A percentile compares a stretch with the other conserved stretches of the same genome.
phyloP scores from a whole-genome alignment of 768 basidiomycete genomes.

The Rhizopogon roseolus region DNA sequence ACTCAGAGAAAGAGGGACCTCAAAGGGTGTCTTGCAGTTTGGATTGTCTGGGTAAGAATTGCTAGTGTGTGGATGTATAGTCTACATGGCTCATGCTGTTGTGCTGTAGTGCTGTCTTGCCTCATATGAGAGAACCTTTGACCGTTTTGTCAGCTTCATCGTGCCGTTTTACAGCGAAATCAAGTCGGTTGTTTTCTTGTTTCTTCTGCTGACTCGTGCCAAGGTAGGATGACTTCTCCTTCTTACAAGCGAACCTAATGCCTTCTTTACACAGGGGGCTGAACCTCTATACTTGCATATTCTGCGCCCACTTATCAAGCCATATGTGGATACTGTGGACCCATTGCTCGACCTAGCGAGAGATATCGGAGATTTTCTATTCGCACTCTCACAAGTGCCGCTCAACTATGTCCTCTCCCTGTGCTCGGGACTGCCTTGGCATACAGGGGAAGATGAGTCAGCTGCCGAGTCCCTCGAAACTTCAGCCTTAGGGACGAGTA shows the following conservation, averaged over 20 bases:
- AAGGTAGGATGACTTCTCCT: constrained; percentile 39
- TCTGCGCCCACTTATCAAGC: constrained; percentile 73
- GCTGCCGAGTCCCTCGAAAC: constrained; percentile 4
- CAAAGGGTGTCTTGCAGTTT: constrained; percentile 80
- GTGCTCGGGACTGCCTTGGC: constrained; percentile 18
- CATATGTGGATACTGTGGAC: constrained; percentile 67
- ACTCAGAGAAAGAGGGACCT: constrained; percentile 78
- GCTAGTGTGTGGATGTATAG: neutral
- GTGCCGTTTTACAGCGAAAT: constrained; percentile 83
- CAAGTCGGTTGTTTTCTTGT: constrained; percentile 68
- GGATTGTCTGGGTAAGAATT: constrained; percentile 76
- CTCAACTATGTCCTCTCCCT: constrained; percentile 29
- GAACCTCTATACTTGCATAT: constrained; percentile 82
- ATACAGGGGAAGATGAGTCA: constrained; percentile 6
- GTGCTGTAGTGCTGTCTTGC: constrained; percentile 57
- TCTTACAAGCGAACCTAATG: constrained; percentile 7
- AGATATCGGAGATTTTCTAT: constrained; percentile 60
- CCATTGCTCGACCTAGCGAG: constrained; percentile 53
- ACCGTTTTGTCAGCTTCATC: constrained; percentile 61
- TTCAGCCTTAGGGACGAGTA: constrained; percentile 1
- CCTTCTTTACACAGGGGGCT: constrained; percentile 53
- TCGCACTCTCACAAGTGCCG: constrained; percentile 38
- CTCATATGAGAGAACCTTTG: constrained; percentile 61
- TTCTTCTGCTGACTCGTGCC: constrained; percentile 72
- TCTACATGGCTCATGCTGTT: constrained; percentile 8